Percentiles rank a stretch among this genome's conserved stretches.
Evolutionary conservation across 768 basidiomycete species (phyloP).

Genomic region (Auricularia cornea): DNA sequence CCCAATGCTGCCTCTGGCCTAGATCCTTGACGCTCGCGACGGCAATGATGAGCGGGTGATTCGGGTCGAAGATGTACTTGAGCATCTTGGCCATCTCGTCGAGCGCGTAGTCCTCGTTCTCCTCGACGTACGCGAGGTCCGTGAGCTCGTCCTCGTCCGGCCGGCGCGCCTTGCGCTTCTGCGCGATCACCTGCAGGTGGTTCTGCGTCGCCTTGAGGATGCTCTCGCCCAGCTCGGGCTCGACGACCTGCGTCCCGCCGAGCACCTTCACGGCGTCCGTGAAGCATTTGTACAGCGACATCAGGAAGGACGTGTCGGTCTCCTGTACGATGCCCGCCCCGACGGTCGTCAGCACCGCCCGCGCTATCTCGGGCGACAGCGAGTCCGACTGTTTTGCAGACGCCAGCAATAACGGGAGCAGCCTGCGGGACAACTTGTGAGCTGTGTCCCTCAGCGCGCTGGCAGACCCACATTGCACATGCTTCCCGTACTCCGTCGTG

Average conservation of each 20-base stretch:
- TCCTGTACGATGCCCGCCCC: conserved; percentile 58
- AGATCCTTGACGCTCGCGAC: conserved; percentile 65
- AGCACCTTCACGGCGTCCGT: conserved; percentile 52
- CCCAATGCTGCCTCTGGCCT: conserved; percentile 30
- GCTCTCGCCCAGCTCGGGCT: conserved; percentile 43
- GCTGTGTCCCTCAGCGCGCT: background rate
- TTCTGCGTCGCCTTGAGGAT: conserved; percentile 63
- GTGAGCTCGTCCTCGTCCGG: conserved; percentile 49
- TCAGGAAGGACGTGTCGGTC: conserved; percentile 66
- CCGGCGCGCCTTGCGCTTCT: conserved; percentile 49
- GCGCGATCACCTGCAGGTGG: conserved; percentile 61
- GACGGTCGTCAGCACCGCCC: conserved; percentile 58
- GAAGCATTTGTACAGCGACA: conserved; percentile 66
- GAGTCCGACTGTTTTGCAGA: conserved; percentile 60
- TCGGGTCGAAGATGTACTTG: conserved; percentile 37
- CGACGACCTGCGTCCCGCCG: conserved; percentile 44
- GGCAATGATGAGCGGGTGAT: conserved; percentile 60
- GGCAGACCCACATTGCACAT: conserved; percentile 51
- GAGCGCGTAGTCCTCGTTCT: conserved; percentile 75
- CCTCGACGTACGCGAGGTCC: conserved; percentile 64
- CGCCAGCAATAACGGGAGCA: conserved; percentile 61
- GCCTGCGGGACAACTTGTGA: conserved; percentile 29
- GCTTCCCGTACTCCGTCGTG: conserved; percentile 82
- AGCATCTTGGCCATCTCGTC: conserved; percentile 73
- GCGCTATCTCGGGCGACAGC: conserved; percentile 59